These are phyloP conservation scores for Cyclotella kingstonii DNA, from an alignment of 108 stramenopile genomes.

Conservation along the genomic window DNA sequence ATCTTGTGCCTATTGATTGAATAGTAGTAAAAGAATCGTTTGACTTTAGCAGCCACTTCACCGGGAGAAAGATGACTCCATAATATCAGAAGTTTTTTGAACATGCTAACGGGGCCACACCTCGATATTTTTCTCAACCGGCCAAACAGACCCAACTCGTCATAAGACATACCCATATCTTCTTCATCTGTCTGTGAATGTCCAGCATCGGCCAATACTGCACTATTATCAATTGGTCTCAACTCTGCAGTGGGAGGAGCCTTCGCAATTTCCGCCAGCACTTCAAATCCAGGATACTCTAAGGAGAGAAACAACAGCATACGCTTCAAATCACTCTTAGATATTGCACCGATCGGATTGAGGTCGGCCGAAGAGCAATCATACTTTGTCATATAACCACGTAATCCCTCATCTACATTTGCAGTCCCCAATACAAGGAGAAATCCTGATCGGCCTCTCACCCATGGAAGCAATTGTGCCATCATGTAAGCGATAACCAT, in stretches of 20 bases:
- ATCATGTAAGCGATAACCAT: slow-evolving; percentile 98
- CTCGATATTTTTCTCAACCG: slow-evolving; percentile 87
- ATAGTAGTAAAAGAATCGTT: slow-evolving; percentile 95
- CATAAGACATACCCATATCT: slow-evolving; percentile 99
- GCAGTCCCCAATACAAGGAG: slow-evolving; percentile 95
- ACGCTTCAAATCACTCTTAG: slow-evolving; percentile 87
- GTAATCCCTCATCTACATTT: slow-evolving; percentile 98
- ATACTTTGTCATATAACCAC: slow-evolving; percentile 99
- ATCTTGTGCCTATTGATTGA: slow-evolving; percentile 97
- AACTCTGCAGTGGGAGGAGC: slow-evolving; percentile 98
- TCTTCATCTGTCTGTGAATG: slow-evolving; percentile 95
- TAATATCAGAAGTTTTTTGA: slow-evolving; percentile 65
- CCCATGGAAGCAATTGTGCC: slow-evolving; percentile 97
- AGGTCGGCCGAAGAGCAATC: slow-evolving; percentile 98
- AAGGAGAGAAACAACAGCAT: slow-evolving; percentile 81
- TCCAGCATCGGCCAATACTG: slow-evolving; percentile 42
- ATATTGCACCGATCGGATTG: slow-evolving; percentile 98
- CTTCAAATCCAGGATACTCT: slow-evolving; percentile 57
- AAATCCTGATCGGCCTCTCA: slow-evolving; percentile 83
- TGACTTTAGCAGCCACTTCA: slow-evolving; percentile 87
- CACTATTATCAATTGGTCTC: slow-evolving; percentile 78
- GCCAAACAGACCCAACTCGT: slow-evolving; percentile 93
- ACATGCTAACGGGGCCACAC: slow-evolving; percentile 96
- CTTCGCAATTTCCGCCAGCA: slow-evolving; percentile 85
- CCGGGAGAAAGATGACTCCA: slow-evolving; percentile 81